phyloP scores from a whole-genome alignment of 345 rosid genomes.

The Arabis hirsuta region DNA sequence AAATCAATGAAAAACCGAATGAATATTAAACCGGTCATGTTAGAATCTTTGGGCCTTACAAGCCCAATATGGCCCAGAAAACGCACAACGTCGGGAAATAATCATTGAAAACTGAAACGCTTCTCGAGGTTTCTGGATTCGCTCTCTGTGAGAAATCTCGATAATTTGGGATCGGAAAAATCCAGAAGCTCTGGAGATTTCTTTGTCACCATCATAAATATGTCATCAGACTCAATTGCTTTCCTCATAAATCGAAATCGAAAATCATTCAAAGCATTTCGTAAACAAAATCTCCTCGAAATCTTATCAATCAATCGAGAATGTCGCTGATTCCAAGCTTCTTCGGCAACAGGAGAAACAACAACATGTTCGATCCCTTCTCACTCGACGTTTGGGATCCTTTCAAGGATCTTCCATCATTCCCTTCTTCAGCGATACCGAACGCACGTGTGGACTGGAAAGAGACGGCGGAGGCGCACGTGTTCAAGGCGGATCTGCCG shows the following conservation, averaged over 20 bases:
- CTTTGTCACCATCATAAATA: not conserved
- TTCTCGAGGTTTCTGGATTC: not conserved
- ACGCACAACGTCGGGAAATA: too few species aligned
- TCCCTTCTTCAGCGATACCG: not conserved
- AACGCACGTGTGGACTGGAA: constrained; percentile 48
- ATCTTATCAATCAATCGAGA: not conserved
- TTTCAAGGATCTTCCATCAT: not conserved
- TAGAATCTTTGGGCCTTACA: not conserved
- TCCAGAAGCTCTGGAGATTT: constrained; percentile 27
- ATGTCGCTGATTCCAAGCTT: constrained; percentile 41
- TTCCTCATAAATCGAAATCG: constrained; percentile 8
- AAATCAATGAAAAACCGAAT: too few species aligned
- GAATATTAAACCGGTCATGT: too few species aligned
- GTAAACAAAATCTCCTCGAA: not conserved
- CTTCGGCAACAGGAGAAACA: constrained; percentile 34
- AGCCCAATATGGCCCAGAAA: not conserved
- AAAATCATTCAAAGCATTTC: not conserved
- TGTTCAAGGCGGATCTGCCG: constrained; percentile 48
- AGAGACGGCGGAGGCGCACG: constrained; percentile 52
- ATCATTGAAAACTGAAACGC: too few species aligned
- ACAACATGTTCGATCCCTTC: not conserved
- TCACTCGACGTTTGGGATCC: constrained; percentile 35
- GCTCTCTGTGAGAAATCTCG: not conserved
- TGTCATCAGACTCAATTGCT: not conserved
- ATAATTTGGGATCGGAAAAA: not conserved